Evolutionary conservation across 2,329 filamentous ascomycete genomes (phyloP).

Genomic region (Penicillium aurantiogriseum): DNA sequence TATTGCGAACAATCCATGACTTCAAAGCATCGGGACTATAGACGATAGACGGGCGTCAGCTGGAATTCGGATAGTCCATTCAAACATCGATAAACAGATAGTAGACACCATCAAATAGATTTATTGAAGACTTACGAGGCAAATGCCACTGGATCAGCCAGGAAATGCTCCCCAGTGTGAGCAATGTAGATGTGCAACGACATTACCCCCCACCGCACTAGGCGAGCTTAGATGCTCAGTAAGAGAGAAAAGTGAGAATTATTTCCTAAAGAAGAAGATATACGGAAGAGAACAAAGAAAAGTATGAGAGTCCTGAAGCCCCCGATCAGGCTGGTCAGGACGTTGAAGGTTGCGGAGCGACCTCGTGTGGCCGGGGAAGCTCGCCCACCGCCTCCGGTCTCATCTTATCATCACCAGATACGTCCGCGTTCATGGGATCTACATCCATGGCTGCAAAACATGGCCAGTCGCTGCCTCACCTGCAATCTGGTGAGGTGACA

Average conservation of each 20-base stretch:
- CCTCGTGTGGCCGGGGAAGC: conserved; percentile 10
- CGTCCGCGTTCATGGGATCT: conserved; percentile 28
- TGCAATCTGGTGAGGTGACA: conserved; percentile 34
- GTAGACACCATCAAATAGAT: not conserved
- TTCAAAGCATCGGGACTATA: conserved; percentile 78
- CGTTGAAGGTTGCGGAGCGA: conserved; percentile 3
- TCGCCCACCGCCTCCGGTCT: conserved; percentile 23
- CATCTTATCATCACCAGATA: conserved; percentile 31
- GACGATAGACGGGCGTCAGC: conserved; percentile 20
- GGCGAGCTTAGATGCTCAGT: conserved; percentile 27
- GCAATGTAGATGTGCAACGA: conserved; percentile 87
- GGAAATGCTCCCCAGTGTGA: conserved; percentile 85
- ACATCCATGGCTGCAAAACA: conserved; percentile 38
- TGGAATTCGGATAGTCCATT: conserved; percentile 9
- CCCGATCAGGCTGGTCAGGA: conserved; percentile 8
- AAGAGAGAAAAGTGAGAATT: conserved; percentile 20
- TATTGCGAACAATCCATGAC: conserved; percentile 72
- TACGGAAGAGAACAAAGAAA: conserved; percentile 3
- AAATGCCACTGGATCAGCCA: conserved; percentile 73
- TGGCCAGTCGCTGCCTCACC: conserved; percentile 30
- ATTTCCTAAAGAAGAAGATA: conserved; percentile 15
- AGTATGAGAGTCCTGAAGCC: conserved; percentile 16
- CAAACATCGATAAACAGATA: not conserved
- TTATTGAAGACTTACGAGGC: conserved; percentile 58
- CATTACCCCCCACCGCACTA: conserved; percentile 59